Base-by-base conservation (phyloP, 2,329 filamentous ascomycete genomes). In the Clonostachys sp. region DNA sequence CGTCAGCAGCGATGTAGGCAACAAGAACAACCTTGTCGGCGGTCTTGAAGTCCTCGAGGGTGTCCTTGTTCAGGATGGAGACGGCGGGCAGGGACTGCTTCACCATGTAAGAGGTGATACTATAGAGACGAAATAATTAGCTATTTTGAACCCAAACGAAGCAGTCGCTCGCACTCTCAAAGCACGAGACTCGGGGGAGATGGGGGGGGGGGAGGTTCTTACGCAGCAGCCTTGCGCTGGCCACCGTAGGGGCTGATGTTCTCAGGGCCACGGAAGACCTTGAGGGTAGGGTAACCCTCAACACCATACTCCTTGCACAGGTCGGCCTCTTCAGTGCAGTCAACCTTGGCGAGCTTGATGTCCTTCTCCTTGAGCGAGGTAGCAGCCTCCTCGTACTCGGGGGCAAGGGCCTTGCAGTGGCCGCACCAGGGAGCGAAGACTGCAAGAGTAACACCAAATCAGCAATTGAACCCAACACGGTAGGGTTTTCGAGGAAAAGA, bases 371-470 rank as follows among this genome's bases (percentile, higher is more conserved):
- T 92, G 54, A 95, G 78, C 34, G 83, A 78, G 33, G 88, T 91
- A 45, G 89, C 89, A 45, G 89, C 89, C 68, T 89, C 83, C 75
- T 95, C 89, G 71, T 94, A 95, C 73, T 94, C 89, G 65, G 89
- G 88, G 53, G 88, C 94, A 57, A 99, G 89, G 51, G 92, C 92
- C 80, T 99, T 97, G 87, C 92, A 97, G 81, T 97, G 92, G 56
- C 91, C 92, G 61, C 89, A 95, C 91, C 92, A 95, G 59, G 92
- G 91, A 57, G 92, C 92, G 69, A 89, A 96, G 83, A 96, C 87
- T 90, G 53, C 38, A 18, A 18, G 17, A 5, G 14, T 18, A 18
- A n/a, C 17, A 39, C 36, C 10, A 39, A 12, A 18, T 39, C 17
- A 39, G 36, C 36, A n/a, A 18, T n/a, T 18, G 14, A 18, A n/a